Base-by-base conservation (phyloP, 768 basidiomycete species). In the Trametes cingulata region DNA sequence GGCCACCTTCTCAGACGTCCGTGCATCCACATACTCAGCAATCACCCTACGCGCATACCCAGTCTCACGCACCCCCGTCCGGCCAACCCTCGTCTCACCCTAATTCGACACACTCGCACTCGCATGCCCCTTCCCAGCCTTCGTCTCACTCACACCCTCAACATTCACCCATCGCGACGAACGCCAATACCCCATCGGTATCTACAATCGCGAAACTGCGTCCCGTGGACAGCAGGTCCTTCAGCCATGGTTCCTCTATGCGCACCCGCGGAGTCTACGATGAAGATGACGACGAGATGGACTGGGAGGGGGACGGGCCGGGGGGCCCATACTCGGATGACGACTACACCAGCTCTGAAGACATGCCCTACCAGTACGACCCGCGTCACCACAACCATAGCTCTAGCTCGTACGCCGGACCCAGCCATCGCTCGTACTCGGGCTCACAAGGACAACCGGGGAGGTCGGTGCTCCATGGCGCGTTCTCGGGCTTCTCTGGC, bases 291-390 rank as follows among this genome's bases (percentile, higher is more conserved):
- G 81, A 70, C 46, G 65, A 70, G 36, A 65, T 66, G 56, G 60
- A 75, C 22, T 76, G 77, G 53, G 75, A 74, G 33, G 68, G 74
- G 67, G 64, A 73, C 60, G 67, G 69, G 61, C 42, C 42, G 7
- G 58, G 39, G n/a, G 41, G 48, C 20, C 53, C 56, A 33, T 52
- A 46, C 39, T 66, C 73, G 45, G 77, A 77, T 41, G 77, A 77
- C 19, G 77, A 77, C 37, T 86, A 77, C 62, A 86, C 88, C 71
- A 90, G 87, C 67, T 87, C 89, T 67, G 88, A 89, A 58, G 87
- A 86, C 45, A 73, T 82, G 70, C 64, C 63, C 39, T 63, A 66
- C 42, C 50, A 65, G 37, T 66, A 65, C 50, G 62, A 66, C 53
- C 65, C 64, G 19, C 63, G 66, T 76, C 27, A 73, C 77, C 47